Percentiles rank a stretch among this genome's conserved stretches.
Evolutionary conservation across 108 stramenopile genomes (phyloP).

Genomic region (Parmales sp.): DNA sequence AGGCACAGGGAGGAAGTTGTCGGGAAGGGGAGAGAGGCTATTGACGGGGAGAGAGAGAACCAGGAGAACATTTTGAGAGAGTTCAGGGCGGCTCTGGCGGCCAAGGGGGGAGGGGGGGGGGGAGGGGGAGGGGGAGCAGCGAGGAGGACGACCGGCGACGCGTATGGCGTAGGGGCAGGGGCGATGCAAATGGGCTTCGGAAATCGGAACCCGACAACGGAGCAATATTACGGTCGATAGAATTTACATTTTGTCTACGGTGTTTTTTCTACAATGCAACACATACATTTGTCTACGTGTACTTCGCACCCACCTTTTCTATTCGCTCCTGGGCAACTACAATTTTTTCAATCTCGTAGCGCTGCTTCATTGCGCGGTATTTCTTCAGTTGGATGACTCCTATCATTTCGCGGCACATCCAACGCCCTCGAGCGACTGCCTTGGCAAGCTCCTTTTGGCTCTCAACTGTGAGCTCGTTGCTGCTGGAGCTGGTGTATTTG

Average conservation of each 20-base stretch:
- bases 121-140: background rate
- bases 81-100: background rate
- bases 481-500: background rate
- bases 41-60: constrained; percentile 2
- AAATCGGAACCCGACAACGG: too few relatives aligned
- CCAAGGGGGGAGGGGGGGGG: background rate
- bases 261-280: too few relatives aligned
- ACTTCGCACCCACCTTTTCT: too few relatives aligned
- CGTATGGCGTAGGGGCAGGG: too few relatives aligned
- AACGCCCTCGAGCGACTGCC: constrained; percentile 25
- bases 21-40: background rate
- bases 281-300: too few relatives aligned
- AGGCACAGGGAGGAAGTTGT: background rate
- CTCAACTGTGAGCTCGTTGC: background rate
- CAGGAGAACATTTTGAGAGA: constrained; percentile 11
- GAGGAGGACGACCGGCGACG: background rate
- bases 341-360: background rate
- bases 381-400: constrained; percentile 29
- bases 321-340: too few relatives aligned
- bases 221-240: too few relatives aligned
- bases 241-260: too few relatives aligned
- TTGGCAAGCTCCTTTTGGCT: constrained; percentile 24
- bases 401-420: constrained; percentile 22
- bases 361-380: constrained; percentile 29
- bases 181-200: too few relatives aligned